phyloP scores from a whole-genome alignment of 2,329 filamentous ascomycete genomes.

The Coniella vitis region DNA sequence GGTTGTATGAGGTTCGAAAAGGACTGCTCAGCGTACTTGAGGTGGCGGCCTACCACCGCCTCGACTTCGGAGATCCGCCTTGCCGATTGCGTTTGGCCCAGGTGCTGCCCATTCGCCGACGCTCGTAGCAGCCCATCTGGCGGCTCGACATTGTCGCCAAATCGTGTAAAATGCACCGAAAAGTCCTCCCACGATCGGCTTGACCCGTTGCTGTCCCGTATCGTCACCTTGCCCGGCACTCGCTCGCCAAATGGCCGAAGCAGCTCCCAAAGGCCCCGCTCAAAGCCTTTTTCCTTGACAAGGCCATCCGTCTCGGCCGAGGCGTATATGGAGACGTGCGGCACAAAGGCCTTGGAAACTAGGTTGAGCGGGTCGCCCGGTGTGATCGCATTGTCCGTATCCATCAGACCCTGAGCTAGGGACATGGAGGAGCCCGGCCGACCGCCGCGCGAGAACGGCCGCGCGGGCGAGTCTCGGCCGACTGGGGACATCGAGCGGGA shows the following conservation, averaged over 20 bases:
- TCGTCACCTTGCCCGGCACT: constrained; percentile 78
- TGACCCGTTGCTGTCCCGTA: constrained; percentile 82
- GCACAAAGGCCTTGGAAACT: constrained; percentile 79
- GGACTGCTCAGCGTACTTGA: constrained; percentile 66
- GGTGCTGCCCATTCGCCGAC: constrained; percentile 27
- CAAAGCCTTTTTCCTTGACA: constrained; percentile 75
- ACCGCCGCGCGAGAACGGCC: constrained; percentile 50
- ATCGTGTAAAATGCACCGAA: constrained; percentile 73
- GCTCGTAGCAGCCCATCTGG: constrained; percentile 29
- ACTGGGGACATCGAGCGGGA: constrained; percentile 64
- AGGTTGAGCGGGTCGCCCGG: constrained; percentile 54
- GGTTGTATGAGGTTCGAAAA: constrained; percentile 33
- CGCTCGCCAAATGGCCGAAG: constrained; percentile 86
- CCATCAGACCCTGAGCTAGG: constrained; percentile 36
- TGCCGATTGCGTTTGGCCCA: constrained; percentile 25
- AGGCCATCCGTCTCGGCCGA: constrained; percentile 80
- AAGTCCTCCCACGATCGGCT: constrained; percentile 85
- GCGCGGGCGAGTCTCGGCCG: constrained; percentile 51
- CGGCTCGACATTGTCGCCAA: constrained; percentile 52
- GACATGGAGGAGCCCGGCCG: constrained; percentile 46
- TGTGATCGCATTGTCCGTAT: constrained; percentile 34
- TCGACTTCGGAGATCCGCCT: constrained; percentile 64
- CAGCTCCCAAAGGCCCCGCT: constrained; percentile 74
- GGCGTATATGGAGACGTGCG: constrained; percentile 80
- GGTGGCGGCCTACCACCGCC: constrained; percentile 69